phyloP scores from a whole-genome alignment of 2,329 filamentous ascomycete species.

The Neonectria punicea region DNA sequence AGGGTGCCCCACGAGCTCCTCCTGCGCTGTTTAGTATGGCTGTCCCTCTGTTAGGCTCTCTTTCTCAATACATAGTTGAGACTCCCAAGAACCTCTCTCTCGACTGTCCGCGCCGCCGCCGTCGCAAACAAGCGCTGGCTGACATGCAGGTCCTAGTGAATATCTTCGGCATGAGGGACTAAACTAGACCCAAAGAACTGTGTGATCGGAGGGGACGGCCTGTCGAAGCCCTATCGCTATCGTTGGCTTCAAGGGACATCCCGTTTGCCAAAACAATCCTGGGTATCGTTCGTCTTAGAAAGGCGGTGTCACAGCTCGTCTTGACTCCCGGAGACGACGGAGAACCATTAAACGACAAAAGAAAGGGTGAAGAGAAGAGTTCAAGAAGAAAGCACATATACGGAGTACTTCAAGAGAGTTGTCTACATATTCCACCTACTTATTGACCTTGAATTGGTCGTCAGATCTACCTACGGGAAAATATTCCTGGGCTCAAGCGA shows the following conservation, averaged over 20 bases:
- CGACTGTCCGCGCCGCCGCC: neutral
- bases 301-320: slow-evolving; percentile 13
- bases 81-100: neutral
- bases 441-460: neutral
- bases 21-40: neutral
- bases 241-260: neutral
- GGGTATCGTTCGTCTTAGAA: slow-evolving; percentile 4
- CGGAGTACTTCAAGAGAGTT: neutral
- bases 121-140: slow-evolving; percentile 1
- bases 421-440: neutral
- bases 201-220: slow-evolving; percentile 16
- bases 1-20: neutral
- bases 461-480: too few species aligned
- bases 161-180: slow-evolving; percentile 15
- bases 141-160: slow-evolving; percentile 19
- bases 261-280: slow-evolving; percentile 11
- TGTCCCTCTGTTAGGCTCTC: neutral
- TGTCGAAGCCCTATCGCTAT: slow-evolving; percentile 15
- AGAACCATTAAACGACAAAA: neutral
- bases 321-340: slow-evolving; percentile 2
- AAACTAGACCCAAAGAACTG: slow-evolving; percentile 9
- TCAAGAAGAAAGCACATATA: neutral
- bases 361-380: neutral
- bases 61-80: neutral
- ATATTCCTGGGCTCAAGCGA: neutral